Conservation (phyloP, 371 early-diverging fungal genomes). For the Mortierella sp. region DNA sequence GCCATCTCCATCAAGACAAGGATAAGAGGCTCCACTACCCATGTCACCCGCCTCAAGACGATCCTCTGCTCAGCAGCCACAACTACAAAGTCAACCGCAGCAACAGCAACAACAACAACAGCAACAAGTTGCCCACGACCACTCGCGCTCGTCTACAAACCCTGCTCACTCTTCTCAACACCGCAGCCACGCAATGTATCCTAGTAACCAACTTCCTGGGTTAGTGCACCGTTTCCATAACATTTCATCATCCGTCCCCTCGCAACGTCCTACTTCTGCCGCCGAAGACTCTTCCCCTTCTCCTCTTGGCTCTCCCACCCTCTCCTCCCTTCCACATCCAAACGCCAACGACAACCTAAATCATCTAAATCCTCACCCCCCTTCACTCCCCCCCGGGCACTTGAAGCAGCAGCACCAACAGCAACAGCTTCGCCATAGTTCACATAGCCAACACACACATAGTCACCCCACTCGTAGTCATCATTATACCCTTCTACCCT, state of each 20-base stretch:
- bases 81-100: background rate
- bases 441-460: background rate
- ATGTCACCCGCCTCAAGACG: conserved; percentile 48
- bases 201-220: conserved; percentile 23
- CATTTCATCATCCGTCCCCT: background rate
- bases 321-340: conserved; percentile 21
- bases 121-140: background rate
- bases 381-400: background rate
- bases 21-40: background rate
- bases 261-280: background rate
- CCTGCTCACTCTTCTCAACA: background rate
- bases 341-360: conserved; percentile 7
- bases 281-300: conserved; percentile 17
- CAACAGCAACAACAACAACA: conserved; percentile 3
- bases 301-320: conserved; percentile 7
- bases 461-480: conserved; percentile 7
- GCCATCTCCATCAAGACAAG: background rate
- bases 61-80: conserved; percentile 23
- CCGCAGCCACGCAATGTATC: background rate
- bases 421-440: background rate
- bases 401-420: background rate
- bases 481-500: background rate
- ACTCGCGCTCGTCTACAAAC: background rate
- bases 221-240: conserved; percentile 29
- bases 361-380: conserved; percentile 9